Conservation (phyloP, 805 yeast species). For the Saccharomycopsis sp. region DNA sequence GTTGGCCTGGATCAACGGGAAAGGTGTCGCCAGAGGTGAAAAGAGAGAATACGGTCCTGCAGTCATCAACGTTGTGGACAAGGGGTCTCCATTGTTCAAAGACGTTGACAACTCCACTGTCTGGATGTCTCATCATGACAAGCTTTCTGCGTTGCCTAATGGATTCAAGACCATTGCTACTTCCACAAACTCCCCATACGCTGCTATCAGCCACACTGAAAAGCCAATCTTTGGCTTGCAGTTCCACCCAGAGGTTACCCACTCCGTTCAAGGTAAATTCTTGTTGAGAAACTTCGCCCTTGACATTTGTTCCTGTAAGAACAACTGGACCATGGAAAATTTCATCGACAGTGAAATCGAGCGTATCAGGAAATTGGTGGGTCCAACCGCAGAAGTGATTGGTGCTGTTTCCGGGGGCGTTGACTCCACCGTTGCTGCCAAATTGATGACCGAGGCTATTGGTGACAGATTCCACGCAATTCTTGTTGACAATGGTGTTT, state of each 20-base stretch:
- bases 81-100: slow-evolving; percentile 60
- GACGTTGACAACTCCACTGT: slow-evolving; percentile 92
- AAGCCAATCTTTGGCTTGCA: slow-evolving; percentile 87
- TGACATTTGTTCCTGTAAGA: slow-evolving; percentile 73
- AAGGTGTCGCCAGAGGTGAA: slow-evolving; percentile 85
- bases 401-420: slow-evolving; percentile 99
- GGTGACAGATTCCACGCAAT: slow-evolving; percentile 99
- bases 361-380: slow-evolving; percentile 84
- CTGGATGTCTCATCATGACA: slow-evolving; percentile 99
- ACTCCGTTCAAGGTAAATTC: slow-evolving; percentile 82
- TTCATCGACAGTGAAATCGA: slow-evolving; percentile 94
- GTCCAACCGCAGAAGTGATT: slow-evolving; percentile 96
- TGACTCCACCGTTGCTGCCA: slow-evolving; percentile 98
- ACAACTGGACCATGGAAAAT: slow-evolving; percentile 97
- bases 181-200: slow-evolving; percentile 89
- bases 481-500: slow-evolving; percentile 94
- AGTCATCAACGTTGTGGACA: slow-evolving; percentile 65
- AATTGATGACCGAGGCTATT: slow-evolving; percentile 95
- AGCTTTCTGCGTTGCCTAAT: slow-evolving; percentile 79
- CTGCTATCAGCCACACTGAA: slow-evolving; percentile 75
- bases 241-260: slow-evolving; percentile 99
- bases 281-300: slow-evolving; percentile 89
- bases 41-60: slow-evolving; percentile 99
- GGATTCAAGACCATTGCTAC: slow-evolving; percentile 87
- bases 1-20: slow-evolving; percentile 94